Percentiles rank a stretch among this genome's conserved stretches.
Evolutionary conservation across 176 grass and related monocot genomes (phyloP).

Genomic region (Musa acuminata): DNA sequence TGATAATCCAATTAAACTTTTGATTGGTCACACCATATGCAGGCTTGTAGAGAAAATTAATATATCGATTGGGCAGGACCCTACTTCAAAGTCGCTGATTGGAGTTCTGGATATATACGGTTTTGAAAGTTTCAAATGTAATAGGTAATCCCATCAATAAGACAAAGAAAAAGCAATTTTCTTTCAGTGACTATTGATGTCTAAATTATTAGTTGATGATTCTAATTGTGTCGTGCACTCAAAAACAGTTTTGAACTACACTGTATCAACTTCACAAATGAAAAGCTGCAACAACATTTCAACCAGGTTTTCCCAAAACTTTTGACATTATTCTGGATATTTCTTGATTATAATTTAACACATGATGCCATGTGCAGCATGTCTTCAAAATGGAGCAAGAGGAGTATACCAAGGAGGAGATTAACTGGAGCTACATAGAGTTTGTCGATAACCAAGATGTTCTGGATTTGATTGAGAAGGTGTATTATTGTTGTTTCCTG

Average conservation of each 20-base stretch:
- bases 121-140: no score
- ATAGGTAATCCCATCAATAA: no score
- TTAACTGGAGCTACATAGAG: slow-evolving; percentile 95
- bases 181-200: no score
- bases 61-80: no score
- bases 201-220: no score
- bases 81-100: no score
- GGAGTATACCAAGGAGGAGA: slow-evolving; percentile 81
- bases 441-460: slow-evolving; percentile 98
- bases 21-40: no score
- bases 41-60: no score
- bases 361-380: slow-evolving; percentile 39
- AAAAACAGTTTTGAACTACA: slow-evolving; percentile 81
- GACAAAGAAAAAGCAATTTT: no score
- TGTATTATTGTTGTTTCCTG: slow-evolving; percentile 24
- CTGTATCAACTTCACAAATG: slow-evolving; percentile 91
- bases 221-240: slow-evolving; percentile 23
- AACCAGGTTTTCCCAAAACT: slow-evolving; percentile 58
- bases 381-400: slow-evolving; percentile 98
- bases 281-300: slow-evolving; percentile 95
- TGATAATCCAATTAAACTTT: no score
- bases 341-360: not conserved
- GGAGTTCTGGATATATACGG: no score
- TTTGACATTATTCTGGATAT: slow-evolving; percentile 2
- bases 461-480: slow-evolving; percentile 88